Base-by-base conservation (phyloP, 169 alveolate species). In the Eimeria sp. region DNA sequence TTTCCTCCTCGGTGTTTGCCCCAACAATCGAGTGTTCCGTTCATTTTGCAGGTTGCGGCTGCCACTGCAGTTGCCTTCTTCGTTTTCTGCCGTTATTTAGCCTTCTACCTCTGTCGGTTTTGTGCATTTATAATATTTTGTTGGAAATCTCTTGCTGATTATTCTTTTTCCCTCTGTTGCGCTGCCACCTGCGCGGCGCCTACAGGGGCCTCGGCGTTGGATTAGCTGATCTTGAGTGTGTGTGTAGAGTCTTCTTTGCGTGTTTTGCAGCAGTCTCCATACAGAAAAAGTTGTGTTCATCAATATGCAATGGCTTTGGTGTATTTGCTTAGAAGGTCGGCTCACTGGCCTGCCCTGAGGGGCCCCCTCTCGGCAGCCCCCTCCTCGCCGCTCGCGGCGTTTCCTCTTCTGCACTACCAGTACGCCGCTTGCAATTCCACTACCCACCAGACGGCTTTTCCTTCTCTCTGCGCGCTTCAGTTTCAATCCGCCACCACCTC, bases 171-270 rank as follows among this genome's bases (percentile, higher is more conserved):
- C 90, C n/a, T 61, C 65, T 7, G 40, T 51, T 27, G 54, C 30
- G 9, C 75, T 9, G 67, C 40, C 65, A 40, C 1, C 47, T n/a
- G 25, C 3, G 57, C 51, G 57, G 70, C 90, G 72, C 34, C 51
- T 51, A 73, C 13, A 25, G 75, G 90, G 73, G 45, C 90, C 90
- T 65, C 87, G 14, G 1, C 58, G 65, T 30, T 76, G 9, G 87
- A 14, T 49, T 14, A 6, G 63, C 87, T 5, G 45, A 2, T 4
- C 22, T 3, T 5, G 0, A 0, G 16, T 22, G 25, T 43, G 65
- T 25, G 30, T 49, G 0, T 18, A 10, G 43, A 20, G 45, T 34
- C 45, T 5, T 72, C 13, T 10, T 72, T 72, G 82, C 30, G 54
- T 34, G n/a, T 72, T 72, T 34, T 40, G 16, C 54, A 72, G 82